phyloP scores from a whole-genome alignment of 805 yeast genomes.

The Ogataea zsoltii region DNA sequence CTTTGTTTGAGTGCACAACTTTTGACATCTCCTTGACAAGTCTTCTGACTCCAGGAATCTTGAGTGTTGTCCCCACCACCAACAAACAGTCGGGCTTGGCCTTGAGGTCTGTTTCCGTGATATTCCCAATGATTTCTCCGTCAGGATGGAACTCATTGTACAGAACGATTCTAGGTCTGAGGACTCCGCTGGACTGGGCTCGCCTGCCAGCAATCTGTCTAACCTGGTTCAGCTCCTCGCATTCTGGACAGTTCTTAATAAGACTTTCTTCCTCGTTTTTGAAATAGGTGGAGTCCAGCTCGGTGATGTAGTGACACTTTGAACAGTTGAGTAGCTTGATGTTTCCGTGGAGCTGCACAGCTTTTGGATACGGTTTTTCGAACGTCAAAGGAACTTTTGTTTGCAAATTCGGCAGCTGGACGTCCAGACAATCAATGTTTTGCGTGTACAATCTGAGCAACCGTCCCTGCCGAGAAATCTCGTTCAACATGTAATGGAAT shows the following conservation, averaged over 20 bases:
- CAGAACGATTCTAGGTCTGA: conserved; percentile 66
- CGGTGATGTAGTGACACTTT: conserved; percentile 63
- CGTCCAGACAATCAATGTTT: conserved; percentile 81
- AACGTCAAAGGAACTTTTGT: conserved; percentile 51
- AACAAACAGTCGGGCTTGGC: conserved; percentile 73
- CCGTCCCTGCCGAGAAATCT: conserved; percentile 60
- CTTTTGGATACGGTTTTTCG: conserved; percentile 43
- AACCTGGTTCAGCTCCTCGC: conserved; percentile 57
- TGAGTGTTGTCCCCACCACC: conserved; percentile 82
- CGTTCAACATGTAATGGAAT: conserved; percentile 67
- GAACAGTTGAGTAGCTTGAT: conserved; percentile 72
- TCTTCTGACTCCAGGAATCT: conserved; percentile 72
- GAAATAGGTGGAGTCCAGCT: conserved; percentile 55
- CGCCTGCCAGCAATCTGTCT: conserved; percentile 64
- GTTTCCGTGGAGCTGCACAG: conserved; percentile 86
- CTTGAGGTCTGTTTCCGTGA: conserved; percentile 65
- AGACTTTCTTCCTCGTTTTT: conserved; percentile 27
- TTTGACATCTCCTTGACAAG: conserved; percentile 61
- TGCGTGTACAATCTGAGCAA: conserved; percentile 80
- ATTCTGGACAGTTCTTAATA: conserved; percentile 58
- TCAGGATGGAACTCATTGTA: conserved; percentile 84
- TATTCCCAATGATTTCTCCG: conserved; percentile 80
- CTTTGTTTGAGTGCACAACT: conserved; percentile 55
- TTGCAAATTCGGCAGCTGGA: conserved; percentile 48
- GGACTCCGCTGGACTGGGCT: conserved; percentile 58